Evolutionary conservation across 495 filamentous ascomycete species (phyloP).

Genomic region (Penicillium canariense): DNA sequence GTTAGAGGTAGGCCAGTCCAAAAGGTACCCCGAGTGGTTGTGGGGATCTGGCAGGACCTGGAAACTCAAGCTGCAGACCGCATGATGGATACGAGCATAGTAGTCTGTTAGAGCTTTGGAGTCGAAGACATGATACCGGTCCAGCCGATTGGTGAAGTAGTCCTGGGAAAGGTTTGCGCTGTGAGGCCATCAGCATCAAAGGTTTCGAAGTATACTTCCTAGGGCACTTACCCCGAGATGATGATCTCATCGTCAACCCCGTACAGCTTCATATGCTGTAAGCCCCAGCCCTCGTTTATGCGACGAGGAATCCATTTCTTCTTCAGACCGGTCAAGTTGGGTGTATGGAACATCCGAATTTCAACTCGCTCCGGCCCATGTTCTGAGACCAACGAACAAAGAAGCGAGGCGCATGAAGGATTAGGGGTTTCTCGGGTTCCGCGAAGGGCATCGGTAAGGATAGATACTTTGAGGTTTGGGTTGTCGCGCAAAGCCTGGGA

Average conservation of each 20-base stretch:
- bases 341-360: slow-evolving; percentile 96
- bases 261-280: slow-evolving; percentile 99
- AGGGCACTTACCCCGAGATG: slow-evolving; percentile 66
- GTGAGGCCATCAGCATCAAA: slow-evolving; percentile 3
- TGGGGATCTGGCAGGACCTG: slow-evolving; percentile 62
- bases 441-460: slow-evolving; percentile 89
- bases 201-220: not conserved
- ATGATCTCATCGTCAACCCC: slow-evolving; percentile 96
- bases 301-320: slow-evolving; percentile 82
- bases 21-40: slow-evolving; percentile 58
- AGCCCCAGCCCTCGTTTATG: slow-evolving; percentile 96
- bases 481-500: slow-evolving; percentile 76
- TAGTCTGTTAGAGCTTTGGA: slow-evolving; percentile 77
- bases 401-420: slow-evolving; percentile 84
- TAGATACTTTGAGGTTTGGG: slow-evolving; percentile 76
- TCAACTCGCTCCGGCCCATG: slow-evolving; percentile 87
- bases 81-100: slow-evolving; percentile 72
- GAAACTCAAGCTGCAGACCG: slow-evolving; percentile 78
- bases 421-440: slow-evolving; percentile 89
- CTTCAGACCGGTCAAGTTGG: slow-evolving; percentile 82
- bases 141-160: slow-evolving; percentile 95
- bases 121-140: slow-evolving; percentile 89
- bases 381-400: slow-evolving; percentile 75
- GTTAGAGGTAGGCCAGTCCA: slow-evolving; percentile 80
- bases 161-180: slow-evolving; percentile 89